Base-by-base conservation (phyloP, 225 moss, liverwort and hornwort genomes). In the Sphagnum tenellum region DNA sequence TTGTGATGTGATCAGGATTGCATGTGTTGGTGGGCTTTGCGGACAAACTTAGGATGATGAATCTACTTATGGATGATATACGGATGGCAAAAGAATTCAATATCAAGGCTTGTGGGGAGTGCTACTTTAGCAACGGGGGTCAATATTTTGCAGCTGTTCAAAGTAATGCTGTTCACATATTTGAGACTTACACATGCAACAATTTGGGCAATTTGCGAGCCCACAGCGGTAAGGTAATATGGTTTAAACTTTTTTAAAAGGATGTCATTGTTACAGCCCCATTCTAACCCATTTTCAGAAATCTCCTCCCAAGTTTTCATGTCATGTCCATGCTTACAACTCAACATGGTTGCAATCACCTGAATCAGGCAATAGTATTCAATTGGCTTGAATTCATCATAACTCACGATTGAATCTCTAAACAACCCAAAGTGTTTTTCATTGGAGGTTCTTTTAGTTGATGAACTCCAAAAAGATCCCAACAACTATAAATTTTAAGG, bases 31-130 rank as follows among this genome's bases (percentile, higher is more conserved):
- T 89, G 45, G 92, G 95, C 11, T 92, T 96, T 63, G 81, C 79
- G 3, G 95, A 96, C 71, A 96, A 96, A 5, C 81, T 96, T 0
- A 84, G 92, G 7, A 66, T 96, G 2, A 96, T 96, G 95, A 83
- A 85, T 68, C 48, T 96, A 3, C 68, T 92, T 8, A 66, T 88
- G 8, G 95, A 96, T 50, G 89, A 92, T 3, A 85, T 96, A 3
- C 89, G 82, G 51, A 80, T 79, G 50, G 59, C 81, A 0, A 92
- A 92, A 46, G 95, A 96, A 48, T 92, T 96, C 61, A 96, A 92
- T 46, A 86, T 96, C 12, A 96, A 92, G 68, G 79, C 76, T 55
- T 92, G 89, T 12, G 82, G 46, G 61, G 89, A 92, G 64, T 96
- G 89, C 66, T 70, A 72, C 1, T 96, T 96, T 61, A 96, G 92